A percentile compares a stretch with the other conserved stretches of the same genome.
Evolutionary conservation across 2,329 filamentous ascomycete genomes (phyloP).

Genomic region (Neurospora crassa): DNA sequence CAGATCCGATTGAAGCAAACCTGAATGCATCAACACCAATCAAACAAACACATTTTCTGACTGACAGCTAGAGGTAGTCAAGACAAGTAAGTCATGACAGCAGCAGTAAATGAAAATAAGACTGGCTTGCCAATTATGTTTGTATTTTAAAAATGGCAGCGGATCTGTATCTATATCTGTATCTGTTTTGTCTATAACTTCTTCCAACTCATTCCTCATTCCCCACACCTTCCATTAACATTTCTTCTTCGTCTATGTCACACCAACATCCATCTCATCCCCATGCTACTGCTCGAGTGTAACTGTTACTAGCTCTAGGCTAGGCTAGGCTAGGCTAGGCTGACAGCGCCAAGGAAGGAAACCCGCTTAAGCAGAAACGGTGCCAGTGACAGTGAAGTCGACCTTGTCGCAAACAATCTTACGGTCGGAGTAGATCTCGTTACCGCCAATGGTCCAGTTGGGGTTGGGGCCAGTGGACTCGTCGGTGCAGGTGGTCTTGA

Average conservation of each 20-base stretch:
- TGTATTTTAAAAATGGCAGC: no score
- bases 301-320: not conserved
- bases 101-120: no score
- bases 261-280: not conserved
- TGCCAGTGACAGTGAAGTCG: conserved; percentile 11
- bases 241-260: not conserved
- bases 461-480: conserved; percentile 25
- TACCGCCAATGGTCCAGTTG: conserved; percentile 30
- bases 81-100: no score
- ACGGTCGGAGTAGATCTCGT: conserved; percentile 29
- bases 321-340: not conserved
- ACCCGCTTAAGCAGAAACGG: not conserved
- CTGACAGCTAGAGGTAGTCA: no score
- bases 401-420: conserved; percentile 23
- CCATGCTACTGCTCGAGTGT: no score
- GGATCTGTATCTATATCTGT: no score
- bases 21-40: no score
- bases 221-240: not conserved
- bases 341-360: not conserved
- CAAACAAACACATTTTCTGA: no score
- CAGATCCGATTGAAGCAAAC: no score
- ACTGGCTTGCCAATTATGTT: no score
- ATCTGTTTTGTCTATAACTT: not conserved
- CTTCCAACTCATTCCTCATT: not conserved
- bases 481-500: conserved; percentile 26